Base-by-base conservation (phyloP, 2,329 filamentous ascomycete species). In the Plectosphaerella plurivora region DNA sequence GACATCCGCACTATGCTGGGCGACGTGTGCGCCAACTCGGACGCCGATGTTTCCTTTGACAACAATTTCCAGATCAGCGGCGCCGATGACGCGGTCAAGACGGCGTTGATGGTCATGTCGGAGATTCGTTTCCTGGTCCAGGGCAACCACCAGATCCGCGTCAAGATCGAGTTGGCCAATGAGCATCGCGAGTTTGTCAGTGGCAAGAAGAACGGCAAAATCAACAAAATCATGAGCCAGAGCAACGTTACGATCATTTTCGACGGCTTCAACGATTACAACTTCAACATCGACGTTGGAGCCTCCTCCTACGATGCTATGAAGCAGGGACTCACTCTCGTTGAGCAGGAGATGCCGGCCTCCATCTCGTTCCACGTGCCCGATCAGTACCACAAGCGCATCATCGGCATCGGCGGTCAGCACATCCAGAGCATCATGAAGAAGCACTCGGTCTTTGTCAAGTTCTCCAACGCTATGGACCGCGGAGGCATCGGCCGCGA, bases 351-450 rank as follows among this genome's bases (percentile, higher is more conserved):
- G 73, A 97, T 99, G 92, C 94, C 94, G 41, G 94, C 94, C 33
- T 96, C 94, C 10, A 97, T 99, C 65, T 97, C 94, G 1, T 99
- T 99, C 79, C 94, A 99, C 65, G 94, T 99, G 25, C 94, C 94
- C 4, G 94, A 99, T 64, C 94, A 97, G 71, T 99, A 99, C 68
- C 94, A 99, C 73, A 99, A 99, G 76, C 91, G 94, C 47, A 99
- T 99, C 65, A 99, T 99, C 58, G 94, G 94, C 50, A 97, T 99
- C 63, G 94, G 94, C 55, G 94, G 94, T 10, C 93, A 97, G 68
- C 94, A 99, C 66, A 99, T 99, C 60, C 94, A 99, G 71, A 90
- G 93, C 51, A 97, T 99, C 75, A 99, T 99, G 94, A 97, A 99
- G 78, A 97, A 97, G 73, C 96, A 99, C 72, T 97, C 94, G 0